Percentiles rank a stretch among this genome's conserved stretches.
phyloP scores from a whole-genome alignment of 1,139 yeast genomes.

The Geotrichum macrosporum region DNA sequence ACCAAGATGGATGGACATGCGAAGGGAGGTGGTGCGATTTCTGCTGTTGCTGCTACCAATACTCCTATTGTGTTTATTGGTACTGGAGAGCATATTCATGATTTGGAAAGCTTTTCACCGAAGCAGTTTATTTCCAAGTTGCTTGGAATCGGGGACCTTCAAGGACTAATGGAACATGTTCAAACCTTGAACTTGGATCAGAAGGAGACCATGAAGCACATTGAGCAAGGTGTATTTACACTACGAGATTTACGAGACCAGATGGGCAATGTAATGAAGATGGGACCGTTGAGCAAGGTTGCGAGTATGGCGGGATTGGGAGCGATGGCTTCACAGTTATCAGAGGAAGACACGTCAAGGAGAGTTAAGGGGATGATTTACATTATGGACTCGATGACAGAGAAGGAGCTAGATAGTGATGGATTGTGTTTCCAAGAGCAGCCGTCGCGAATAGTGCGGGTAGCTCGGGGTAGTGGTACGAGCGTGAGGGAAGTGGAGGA shows the following conservation, averaged over 20 bases:
- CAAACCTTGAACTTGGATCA: constrained; percentile 85
- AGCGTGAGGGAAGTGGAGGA: constrained; percentile 90
- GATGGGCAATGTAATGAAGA: constrained; percentile 89
- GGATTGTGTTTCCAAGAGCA: constrained; percentile 75
- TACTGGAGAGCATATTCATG: constrained; percentile 96
- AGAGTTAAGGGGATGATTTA: constrained; percentile 84
- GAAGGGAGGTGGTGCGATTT: constrained; percentile 98
- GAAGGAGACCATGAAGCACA: constrained; percentile 85
- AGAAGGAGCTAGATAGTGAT: constrained; percentile 83
- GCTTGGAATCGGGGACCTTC: constrained; percentile 93
- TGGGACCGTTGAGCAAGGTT: constrained; percentile 92
- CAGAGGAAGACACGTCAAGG: constrained; percentile 79
- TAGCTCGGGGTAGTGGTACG: constrained; percentile 96
- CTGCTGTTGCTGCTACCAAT: constrained; percentile 95
- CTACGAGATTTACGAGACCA: constrained; percentile 89
- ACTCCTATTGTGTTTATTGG: constrained; percentile 97
- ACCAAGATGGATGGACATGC: constrained; percentile 99
- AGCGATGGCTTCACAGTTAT: constrained; percentile 72
- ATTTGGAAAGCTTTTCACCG: constrained; percentile 88
- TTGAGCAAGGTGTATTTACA: constrained; percentile 93
- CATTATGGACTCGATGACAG: constrained; percentile 95
- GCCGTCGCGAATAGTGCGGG: constrained; percentile 82
- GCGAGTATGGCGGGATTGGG: constrained; percentile 91
- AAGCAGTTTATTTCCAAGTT: constrained; percentile 82
- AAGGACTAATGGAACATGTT: constrained; percentile 90